Evolutionary conservation across 192 early-diverging fungal genomes (phyloP).

Genomic region (Umbelopsis isabellina): DNA sequence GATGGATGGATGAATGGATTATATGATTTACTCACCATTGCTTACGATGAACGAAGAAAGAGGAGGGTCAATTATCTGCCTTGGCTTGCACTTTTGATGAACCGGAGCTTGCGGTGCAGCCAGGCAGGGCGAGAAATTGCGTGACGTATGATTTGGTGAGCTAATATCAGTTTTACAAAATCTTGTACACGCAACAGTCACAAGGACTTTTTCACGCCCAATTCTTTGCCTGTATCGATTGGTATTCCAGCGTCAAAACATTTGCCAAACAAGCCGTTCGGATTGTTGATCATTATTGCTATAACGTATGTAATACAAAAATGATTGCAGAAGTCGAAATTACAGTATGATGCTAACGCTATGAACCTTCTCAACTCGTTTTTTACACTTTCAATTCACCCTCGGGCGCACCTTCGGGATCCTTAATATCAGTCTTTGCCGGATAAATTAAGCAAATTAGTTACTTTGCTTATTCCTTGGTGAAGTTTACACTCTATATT

Average conservation of each 20-base stretch:
- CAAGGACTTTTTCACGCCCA: no score
- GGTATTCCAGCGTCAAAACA: no score
- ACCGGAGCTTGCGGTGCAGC: background rate
- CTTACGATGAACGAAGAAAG: slow-evolving; percentile 22
- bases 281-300: no score
- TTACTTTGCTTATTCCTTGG: background rate
- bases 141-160: no score
- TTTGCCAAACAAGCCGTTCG: no score
- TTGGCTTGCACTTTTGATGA: background rate
- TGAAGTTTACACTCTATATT: background rate
- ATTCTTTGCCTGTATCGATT: no score
- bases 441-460: slow-evolving; percentile 2
- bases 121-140: background rate
- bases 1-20: background rate
- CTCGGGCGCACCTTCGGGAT: slow-evolving; percentile 1
- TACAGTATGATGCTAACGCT: no score
- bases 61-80: background rate
- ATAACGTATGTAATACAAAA: no score
- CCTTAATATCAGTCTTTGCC: background rate
- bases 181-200: no score
- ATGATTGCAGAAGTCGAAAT: no score
- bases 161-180: no score
- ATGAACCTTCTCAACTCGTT: background rate
- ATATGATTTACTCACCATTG: slow-evolving; percentile 12
- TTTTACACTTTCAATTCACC: background rate